A percentile compares a stretch with the other conserved stretches of the same genome.
Conservation (phyloP, 208 protist genomes). For the Plasmodiophora brassicae region DNA sequence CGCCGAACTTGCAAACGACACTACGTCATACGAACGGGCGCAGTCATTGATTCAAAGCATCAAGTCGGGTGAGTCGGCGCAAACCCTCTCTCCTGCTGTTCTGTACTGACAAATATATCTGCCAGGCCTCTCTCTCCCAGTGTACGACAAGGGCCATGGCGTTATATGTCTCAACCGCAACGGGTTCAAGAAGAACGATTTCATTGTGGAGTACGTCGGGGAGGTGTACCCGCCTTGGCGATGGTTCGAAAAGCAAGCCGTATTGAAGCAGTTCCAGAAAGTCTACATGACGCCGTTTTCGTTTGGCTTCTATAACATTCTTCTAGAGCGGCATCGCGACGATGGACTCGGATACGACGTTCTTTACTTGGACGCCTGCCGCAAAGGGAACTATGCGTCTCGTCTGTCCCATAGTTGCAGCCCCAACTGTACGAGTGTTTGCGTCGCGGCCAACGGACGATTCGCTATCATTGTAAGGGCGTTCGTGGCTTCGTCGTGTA, state of each 20-base stretch:
- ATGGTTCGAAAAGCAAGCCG: slow-evolving; percentile 15
- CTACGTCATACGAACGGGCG: background rate
- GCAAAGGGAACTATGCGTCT: slow-evolving; percentile 17
- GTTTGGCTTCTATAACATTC: slow-evolving; percentile 28
- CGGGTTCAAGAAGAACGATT: slow-evolving; percentile 34
- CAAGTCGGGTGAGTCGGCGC: background rate
- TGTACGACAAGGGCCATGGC: slow-evolving; percentile 24
- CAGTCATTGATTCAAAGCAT: background rate
- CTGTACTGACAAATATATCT: too few species aligned
- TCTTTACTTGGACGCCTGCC: slow-evolving; percentile 19
- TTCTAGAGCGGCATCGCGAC: background rate
- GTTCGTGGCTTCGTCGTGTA: background rate
- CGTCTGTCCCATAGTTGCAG: background rate
- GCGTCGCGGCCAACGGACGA: background rate
- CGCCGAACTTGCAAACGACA: background rate
- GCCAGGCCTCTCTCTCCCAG: background rate
- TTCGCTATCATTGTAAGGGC: background rate
- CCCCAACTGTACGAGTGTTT: slow-evolving; percentile 2
- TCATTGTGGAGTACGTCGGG: slow-evolving; percentile 25
- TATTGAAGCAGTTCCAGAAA: slow-evolving; percentile 20
- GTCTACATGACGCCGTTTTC: slow-evolving; percentile 32
- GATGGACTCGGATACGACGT: slow-evolving; percentile 17
- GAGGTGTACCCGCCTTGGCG: slow-evolving; percentile 16
- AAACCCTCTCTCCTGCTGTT: too few species aligned
- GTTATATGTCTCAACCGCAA: background rate